These are phyloP conservation scores for Rossbeevera mucosa DNA, from an alignment of 768 basidiomycete species.

Conservation along the genomic window DNA sequence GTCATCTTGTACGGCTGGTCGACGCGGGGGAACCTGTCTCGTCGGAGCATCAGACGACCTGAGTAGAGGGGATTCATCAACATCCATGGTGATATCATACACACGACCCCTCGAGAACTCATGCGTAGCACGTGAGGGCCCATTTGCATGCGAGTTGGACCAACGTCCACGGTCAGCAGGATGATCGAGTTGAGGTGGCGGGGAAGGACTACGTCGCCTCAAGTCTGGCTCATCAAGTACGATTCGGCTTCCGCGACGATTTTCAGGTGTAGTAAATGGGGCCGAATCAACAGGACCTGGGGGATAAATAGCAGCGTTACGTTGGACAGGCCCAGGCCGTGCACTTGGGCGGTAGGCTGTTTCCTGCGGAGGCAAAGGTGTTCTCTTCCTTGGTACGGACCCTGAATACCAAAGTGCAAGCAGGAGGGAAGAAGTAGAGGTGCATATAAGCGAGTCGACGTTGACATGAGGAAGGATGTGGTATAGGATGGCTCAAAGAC, in stretches of 20 bases:
- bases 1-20: slow-evolving; percentile 23
- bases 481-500: slow-evolving; percentile 31
- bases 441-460: slow-evolving; percentile 21
- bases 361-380: slow-evolving; percentile 36
- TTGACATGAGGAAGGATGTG: slow-evolving; percentile 27
- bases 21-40: slow-evolving; percentile 15
- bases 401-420: slow-evolving; percentile 22
- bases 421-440: slow-evolving; percentile 17
- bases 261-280: slow-evolving; percentile 8
- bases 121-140: slow-evolving; percentile 9
- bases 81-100: slow-evolving; percentile 21
- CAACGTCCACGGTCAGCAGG: slow-evolving; percentile 13
- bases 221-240: slow-evolving; percentile 4
- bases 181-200: slow-evolving; percentile 4
- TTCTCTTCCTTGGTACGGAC: slow-evolving; percentile 32
- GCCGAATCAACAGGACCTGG: slow-evolving; percentile 1
- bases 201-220: slow-evolving; percentile 14
- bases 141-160: slow-evolving; percentile 10
- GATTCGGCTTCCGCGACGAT: slow-evolving; percentile 1
- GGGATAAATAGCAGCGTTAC: slow-evolving; percentile 6
- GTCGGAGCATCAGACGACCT: slow-evolving; percentile 18
- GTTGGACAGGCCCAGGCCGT: slow-evolving; percentile 11
- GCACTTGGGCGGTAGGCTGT: slow-evolving; percentile 25
- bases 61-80: slow-evolving; percentile 24
- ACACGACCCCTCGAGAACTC: slow-evolving; percentile 22